Evolutionary conservation across 2,329 filamentous ascomycete genomes (phyloP), one percentile per base, ranked within the genome.

Genomic region (Talaromyces sp.): DNA sequence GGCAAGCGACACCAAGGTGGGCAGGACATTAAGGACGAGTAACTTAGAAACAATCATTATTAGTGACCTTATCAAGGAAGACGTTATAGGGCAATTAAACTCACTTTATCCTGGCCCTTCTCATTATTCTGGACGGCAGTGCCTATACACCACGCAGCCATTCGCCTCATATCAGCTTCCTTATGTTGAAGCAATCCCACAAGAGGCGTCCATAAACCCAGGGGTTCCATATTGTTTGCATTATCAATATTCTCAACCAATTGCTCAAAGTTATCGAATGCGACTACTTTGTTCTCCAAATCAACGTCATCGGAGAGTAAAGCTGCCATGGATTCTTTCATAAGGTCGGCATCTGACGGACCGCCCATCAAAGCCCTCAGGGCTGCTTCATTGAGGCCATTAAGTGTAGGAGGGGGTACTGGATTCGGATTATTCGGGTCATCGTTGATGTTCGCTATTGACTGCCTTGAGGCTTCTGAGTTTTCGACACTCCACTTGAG

Each of bases 51-150:
- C n/a, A 41, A 43, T 10, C 1, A 37, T 3, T 13, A 37, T 37
- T 37, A 37, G 8, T 37, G 27, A 37, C 35, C 35, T 8, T 37
- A 37, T 37, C 35, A 37, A 37, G 3, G 3, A 37, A 9, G 13
- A 13, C 9, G 9, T 11, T 37, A 37, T 37, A 37, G 35, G 27
- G 3, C 13, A 37, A 37, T 59, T 14, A 16, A 37, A 63, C 81
- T 71, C 76, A 84, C 82, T 73, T 86, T 87, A 80, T 95, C 91
- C 80, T 99, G 95, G 60, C 87, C 88, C 75, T 89, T 90, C 70
- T 86, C 84, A 78, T 99, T 98, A 81, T 99, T 99, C 83, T 98
- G 93, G 66, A 99, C 95, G 10, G 95, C 94, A 6, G 93, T 97
- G 60, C 92, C 92, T 65, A 95, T 82, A 80, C 93, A 97, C 91